These are phyloP conservation scores for Leptoxyphium fumago DNA, from an alignment of 2,329 filamentous ascomycete genomes.

Conservation along the genomic window DNA sequence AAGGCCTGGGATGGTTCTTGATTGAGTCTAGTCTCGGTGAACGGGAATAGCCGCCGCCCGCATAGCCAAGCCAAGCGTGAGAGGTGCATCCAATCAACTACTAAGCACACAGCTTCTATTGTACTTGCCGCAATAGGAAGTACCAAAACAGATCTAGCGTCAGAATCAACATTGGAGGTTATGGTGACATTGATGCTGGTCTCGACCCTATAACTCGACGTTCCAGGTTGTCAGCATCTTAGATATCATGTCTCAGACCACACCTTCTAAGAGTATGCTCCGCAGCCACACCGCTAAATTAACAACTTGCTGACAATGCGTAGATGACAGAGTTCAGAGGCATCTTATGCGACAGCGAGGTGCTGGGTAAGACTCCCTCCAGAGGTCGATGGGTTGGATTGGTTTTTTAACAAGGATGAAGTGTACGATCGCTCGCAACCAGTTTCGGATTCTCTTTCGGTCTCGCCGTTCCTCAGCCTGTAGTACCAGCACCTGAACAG, in stretches of 20 bases:
- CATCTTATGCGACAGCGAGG: conserved; percentile 20
- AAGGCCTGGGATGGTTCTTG: too few species aligned
- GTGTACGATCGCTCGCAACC: conserved; percentile 12
- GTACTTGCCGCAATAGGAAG: conserved; percentile 2
- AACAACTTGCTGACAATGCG: conserved; percentile 2
- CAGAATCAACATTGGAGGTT: not conserved
- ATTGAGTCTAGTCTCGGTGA: too few species aligned
- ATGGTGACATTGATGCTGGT: not conserved
- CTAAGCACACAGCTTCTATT: too few species aligned
- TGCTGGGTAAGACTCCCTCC: conserved; percentile 11
- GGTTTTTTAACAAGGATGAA: conserved; percentile 1
- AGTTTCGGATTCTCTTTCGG: conserved; percentile 18
- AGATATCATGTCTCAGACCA: conserved; percentile 13
- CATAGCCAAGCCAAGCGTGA: too few species aligned
- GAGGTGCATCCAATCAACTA: too few species aligned
- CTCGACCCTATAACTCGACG: too few species aligned
- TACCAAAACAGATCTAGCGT: conserved; percentile 1
- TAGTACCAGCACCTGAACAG: not conserved
- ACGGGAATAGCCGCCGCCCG: too few species aligned
- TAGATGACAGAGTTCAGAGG: conserved; percentile 16
- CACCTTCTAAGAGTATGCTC: conserved; percentile 10
- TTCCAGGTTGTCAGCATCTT: conserved; percentile 2
- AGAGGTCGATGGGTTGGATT: not conserved
- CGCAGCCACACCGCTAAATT: not conserved
- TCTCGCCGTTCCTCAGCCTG: not conserved